Conservation (phyloP, 306 rosid genomes). For the Cucurbita maxima region DNA sequence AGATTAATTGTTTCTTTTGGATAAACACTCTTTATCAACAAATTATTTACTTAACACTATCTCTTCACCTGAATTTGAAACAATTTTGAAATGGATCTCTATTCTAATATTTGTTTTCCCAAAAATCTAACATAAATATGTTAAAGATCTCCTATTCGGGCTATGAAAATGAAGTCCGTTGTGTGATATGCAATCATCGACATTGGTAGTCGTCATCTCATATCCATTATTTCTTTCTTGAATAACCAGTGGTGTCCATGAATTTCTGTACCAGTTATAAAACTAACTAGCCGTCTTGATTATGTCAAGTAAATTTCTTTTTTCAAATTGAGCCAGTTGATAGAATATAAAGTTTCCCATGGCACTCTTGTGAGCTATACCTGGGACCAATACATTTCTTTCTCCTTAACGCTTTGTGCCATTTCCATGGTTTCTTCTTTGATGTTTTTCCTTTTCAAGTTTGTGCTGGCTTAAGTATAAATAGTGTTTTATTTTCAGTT, state of each 20-base stretch:
- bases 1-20: background rate
- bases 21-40: background rate
- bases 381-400: background rate
- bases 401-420: background rate
- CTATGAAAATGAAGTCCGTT: background rate
- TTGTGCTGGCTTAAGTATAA: background rate
- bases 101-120: background rate
- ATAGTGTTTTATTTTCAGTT: background rate
- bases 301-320: background rate
- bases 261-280: background rate
- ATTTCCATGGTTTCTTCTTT: background rate
- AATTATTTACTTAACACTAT: background rate
- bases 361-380: background rate
- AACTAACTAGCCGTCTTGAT: background rate
- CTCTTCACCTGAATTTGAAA: background rate
- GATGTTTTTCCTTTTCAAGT: background rate
- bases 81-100: background rate
- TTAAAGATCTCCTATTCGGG: background rate
- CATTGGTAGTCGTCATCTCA: background rate
- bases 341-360: background rate
- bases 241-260: background rate
- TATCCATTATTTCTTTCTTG: background rate
- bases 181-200: background rate
- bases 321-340: too few species aligned
- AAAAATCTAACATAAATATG: background rate